Evolutionary conservation across 23 red algal species (phyloP).

Genomic region (Agarophyton chilense): DNA sequence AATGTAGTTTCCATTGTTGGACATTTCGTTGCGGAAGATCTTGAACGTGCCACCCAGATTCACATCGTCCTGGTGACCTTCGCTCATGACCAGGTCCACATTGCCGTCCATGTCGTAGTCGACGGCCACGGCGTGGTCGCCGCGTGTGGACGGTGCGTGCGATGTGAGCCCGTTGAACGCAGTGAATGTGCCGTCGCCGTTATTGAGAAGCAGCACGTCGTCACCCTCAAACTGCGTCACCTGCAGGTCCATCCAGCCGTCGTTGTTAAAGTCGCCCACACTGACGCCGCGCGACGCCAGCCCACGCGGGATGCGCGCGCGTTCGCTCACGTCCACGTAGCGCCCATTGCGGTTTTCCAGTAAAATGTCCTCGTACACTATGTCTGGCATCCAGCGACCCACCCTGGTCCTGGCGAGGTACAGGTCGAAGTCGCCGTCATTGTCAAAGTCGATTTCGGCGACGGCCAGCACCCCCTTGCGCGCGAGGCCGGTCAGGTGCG

Average conservation of each 20-base stretch:
- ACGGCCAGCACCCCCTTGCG: slow-evolving; percentile 35
- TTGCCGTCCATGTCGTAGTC: slow-evolving; percentile 72
- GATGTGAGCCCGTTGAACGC: neutral
- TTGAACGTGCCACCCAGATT: slow-evolving; percentile 19
- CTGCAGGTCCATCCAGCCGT: slow-evolving; percentile 59
- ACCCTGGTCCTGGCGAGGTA: slow-evolving; percentile 38
- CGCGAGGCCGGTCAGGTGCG: neutral
- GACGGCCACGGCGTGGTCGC: slow-evolving; percentile 54
- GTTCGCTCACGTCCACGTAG: slow-evolving; percentile 50
- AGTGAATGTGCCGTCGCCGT: slow-evolving; percentile 55
- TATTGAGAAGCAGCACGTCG: slow-evolving; percentile 51
- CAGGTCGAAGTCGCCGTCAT: slow-evolving; percentile 72
- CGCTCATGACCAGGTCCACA: slow-evolving; percentile 56
- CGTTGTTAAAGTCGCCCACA: slow-evolving; percentile 77
- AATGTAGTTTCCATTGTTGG: slow-evolving; percentile 25
- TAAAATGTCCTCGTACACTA: slow-evolving; percentile 40
- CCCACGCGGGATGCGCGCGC: slow-evolving; percentile 40
- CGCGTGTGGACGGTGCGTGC: slow-evolving; percentile 1
- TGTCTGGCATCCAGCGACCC: slow-evolving; percentile 25
- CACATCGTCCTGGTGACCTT: slow-evolving; percentile 28
- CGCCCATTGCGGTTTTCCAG: slow-evolving; percentile 53
- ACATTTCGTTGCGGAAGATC: slow-evolving; percentile 26
- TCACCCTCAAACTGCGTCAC: slow-evolving; percentile 43
- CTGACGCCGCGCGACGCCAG: slow-evolving; percentile 46
- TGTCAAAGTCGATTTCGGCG: slow-evolving; percentile 79